Percentiles rank a stretch among this genome's conserved stretches.
These are phyloP conservation scores for Eleusine coracana DNA, from an alignment of 176 grass and related monocot species.

Conservation along the genomic window DNA sequence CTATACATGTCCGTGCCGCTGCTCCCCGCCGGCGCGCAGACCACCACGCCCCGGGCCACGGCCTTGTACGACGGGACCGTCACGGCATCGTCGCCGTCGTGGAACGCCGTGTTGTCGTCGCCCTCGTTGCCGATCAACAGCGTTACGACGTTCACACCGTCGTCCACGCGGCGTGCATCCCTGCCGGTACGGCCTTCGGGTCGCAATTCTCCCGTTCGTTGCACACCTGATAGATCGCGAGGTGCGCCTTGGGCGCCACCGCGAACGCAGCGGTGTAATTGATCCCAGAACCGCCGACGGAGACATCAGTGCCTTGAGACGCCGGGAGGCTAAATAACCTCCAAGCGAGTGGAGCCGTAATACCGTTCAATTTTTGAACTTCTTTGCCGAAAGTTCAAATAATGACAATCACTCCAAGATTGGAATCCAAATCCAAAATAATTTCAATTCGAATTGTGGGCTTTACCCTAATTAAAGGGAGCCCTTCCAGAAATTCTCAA, in stretches of 20 bases:
- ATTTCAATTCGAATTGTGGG: neutral
- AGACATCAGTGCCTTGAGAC: too few species aligned
- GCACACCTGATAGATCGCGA: constrained; percentile 55
- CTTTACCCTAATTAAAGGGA: constrained; percentile 16
- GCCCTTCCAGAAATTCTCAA: constrained; percentile 43
- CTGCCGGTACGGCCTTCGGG: constrained; percentile 29
- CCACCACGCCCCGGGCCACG: constrained; percentile 38
- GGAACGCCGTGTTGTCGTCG: neutral
- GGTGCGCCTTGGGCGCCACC: constrained; percentile 45
- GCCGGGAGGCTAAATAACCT: too few species aligned
- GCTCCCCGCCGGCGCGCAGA: constrained; percentile 42
- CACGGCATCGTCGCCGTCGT: constrained; percentile 18
- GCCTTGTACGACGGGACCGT: constrained; percentile 35
- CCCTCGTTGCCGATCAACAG: constrained; percentile 16
- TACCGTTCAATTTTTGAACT: too few species aligned
- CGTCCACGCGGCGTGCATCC: constrained; percentile 49
- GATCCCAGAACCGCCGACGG: neutral
- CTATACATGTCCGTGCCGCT: neutral
- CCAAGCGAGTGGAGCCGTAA: too few species aligned
- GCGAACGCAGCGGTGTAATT: constrained; percentile 21
- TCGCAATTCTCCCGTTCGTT: neutral
- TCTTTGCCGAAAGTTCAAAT: too few species aligned
- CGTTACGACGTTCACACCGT: constrained; percentile 51
- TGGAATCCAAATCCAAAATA: too few species aligned
- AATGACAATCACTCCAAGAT: too few species aligned